A percentile compares a stretch with the other conserved stretches of the same genome.
phyloP scores from a whole-genome alignment of 164 flowering plant genomes.

The Annona squamosa region DNA sequence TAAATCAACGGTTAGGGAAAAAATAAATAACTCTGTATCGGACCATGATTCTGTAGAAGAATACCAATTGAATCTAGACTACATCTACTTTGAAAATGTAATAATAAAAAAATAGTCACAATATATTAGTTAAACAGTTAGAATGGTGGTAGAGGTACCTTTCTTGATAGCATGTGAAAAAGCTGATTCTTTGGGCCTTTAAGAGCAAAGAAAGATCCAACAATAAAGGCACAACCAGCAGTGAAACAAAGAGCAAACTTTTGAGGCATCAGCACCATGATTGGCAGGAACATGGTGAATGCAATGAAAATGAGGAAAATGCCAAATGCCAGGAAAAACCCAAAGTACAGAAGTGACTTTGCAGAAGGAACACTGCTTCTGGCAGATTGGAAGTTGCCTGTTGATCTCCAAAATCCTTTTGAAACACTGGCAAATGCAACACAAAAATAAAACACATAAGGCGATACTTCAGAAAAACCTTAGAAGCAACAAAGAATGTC shows the following conservation, averaged over 20 bases:
- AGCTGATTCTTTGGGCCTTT: conserved; percentile 89
- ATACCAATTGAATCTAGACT: background rate
- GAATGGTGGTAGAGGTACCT: conserved; percentile 36
- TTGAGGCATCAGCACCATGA: conserved; percentile 95
- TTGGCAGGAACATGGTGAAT: conserved; percentile 93
- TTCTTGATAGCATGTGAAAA: conserved; percentile 80
- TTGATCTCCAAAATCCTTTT: conserved; percentile 81
- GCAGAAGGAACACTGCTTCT: conserved; percentile 85
- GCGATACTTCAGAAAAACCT: background rate
- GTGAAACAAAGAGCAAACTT: conserved; percentile 95
- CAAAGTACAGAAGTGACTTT: conserved; percentile 85
- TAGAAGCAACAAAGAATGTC: background rate
- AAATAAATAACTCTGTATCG: too few species aligned
- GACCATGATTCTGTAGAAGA: too few species aligned
- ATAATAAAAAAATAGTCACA: background rate
- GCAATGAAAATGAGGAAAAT: conserved; percentile 88
- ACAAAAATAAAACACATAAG: background rate
- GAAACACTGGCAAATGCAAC: conserved; percentile 57
- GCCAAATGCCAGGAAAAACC: conserved; percentile 72
- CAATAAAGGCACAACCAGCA: conserved; percentile 73
- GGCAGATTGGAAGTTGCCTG: conserved; percentile 84
- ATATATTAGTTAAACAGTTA: too few species aligned
- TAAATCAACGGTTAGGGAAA: too few species aligned
- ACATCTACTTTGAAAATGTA: background rate
- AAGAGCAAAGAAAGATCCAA: conserved; percentile 85